phyloP scores from a whole-genome alignment of 2,329 filamentous ascomycete species.

The Ophiognomonia clavigignenti-juglandacearum region DNA sequence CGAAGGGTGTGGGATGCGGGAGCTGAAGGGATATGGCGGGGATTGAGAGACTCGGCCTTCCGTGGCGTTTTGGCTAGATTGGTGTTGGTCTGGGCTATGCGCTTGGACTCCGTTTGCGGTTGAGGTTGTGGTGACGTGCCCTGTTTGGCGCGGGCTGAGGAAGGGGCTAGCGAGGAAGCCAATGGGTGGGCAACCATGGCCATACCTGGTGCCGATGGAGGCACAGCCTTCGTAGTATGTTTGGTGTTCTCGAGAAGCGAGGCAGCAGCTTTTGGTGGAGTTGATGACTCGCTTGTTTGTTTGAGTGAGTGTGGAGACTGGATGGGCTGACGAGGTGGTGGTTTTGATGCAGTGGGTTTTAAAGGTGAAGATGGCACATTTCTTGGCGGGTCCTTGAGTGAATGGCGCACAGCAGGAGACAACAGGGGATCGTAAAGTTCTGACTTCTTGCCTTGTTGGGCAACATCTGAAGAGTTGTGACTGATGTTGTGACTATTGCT shows the following conservation, averaged over 20 bases:
- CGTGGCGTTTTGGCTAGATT: constrained; percentile 19
- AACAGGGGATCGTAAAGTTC: no score
- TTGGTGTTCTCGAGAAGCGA: no score
- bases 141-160: not conserved
- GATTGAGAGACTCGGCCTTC: constrained; percentile 57
- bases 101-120: no score
- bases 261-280: no score
- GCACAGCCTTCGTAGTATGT: not conserved
- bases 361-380: not conserved
- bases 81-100: constrained; percentile 5
- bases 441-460: no score
- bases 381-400: not conserved
- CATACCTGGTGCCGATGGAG: not conserved
- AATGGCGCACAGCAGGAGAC: no score
- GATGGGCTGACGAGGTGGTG: no score
- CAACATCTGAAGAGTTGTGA: no score
- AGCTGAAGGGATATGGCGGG: constrained; percentile 55
- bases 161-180: not conserved
- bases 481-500: no score
- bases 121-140: not conserved
- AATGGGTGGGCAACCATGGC: not conserved
- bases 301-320: no score
- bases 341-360: no score
- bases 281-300: no score
- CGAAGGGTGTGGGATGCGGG: constrained; percentile 55